Evolutionary conservation across 2,329 filamentous ascomycete genomes (phyloP).

Genomic region (Pezizomycotina sp.): DNA sequence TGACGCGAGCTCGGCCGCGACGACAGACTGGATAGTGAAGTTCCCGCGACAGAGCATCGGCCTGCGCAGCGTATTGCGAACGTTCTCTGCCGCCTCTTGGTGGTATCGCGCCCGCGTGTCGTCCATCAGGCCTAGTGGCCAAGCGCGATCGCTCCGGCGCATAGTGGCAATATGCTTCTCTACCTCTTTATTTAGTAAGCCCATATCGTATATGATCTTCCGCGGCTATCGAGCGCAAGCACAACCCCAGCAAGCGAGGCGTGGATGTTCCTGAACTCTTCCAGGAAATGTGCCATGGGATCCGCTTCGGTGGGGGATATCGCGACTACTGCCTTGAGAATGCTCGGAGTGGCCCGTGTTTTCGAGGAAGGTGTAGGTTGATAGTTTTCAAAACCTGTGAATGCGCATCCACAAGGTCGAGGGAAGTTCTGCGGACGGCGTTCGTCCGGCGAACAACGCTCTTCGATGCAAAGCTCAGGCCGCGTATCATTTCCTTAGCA

Average conservation of each 20-base stretch:
- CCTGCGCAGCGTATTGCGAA: conserved; percentile 52
- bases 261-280: conserved; percentile 61
- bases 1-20: conserved; percentile 75
- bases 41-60: conserved; percentile 64
- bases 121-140: conserved; percentile 69
- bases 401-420: conserved; percentile 38
- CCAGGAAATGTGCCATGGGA: conserved; percentile 57
- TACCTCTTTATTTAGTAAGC: conserved; percentile 54
- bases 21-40: conserved; percentile 80
- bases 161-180: conserved; percentile 63
- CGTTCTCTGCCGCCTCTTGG: conserved; percentile 69
- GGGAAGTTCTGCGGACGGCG: conserved; percentile 19
- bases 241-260: conserved; percentile 71
- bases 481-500: conserved; percentile 73
- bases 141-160: conserved; percentile 55
- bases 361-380: conserved; percentile 23
- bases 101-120: conserved; percentile 63
- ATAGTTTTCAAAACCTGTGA: conserved; percentile 12
- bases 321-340: conserved; percentile 54
- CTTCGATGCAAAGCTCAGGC: conserved; percentile 67
- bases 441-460: conserved; percentile 59
- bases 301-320: conserved; percentile 53
- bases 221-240: conserved; percentile 59
- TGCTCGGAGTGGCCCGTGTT: conserved; percentile 43
- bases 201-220: conserved; percentile 59